These are phyloP conservation scores for Hemileccinum impolitum DNA, from an alignment of 768 basidiomycete genomes.

Conservation along the genomic window DNA sequence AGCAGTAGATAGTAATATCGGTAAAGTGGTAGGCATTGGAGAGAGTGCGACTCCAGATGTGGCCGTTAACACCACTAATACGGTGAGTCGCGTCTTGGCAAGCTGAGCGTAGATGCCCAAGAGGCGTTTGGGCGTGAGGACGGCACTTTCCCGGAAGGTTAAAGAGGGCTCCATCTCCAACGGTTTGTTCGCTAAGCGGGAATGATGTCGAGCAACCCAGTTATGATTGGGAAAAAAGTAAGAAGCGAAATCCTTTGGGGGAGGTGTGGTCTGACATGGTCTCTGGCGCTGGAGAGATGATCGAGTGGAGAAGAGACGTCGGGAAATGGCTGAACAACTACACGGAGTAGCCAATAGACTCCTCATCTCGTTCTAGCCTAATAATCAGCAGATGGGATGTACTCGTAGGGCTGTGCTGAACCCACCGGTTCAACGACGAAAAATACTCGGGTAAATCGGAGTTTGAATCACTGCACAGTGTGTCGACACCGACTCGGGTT, in stretches of 20 bases:
- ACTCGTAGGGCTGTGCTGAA: not conserved
- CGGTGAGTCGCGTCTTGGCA: constrained; percentile 79
- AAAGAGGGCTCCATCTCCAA: constrained; percentile 12
- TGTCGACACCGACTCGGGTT: not conserved
- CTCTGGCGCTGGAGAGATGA: not conserved
- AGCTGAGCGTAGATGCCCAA: constrained; percentile 74
- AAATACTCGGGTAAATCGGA: constrained; percentile 16
- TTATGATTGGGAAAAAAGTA: constrained; percentile 65
- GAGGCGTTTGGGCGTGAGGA: constrained; percentile 49
- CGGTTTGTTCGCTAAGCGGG: constrained; percentile 11
- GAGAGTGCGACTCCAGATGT: constrained; percentile 93
- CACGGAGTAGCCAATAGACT: constrained; percentile 9
- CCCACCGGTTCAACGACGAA: constrained; percentile 4
- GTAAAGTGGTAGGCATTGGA: constrained; percentile 79
- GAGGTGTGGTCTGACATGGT: constrained; percentile 4
- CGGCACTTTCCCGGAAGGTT: constrained; percentile 36
- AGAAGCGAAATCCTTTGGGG: constrained; percentile 38
- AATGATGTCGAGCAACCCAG: constrained; percentile 37
- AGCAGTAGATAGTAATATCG: constrained; percentile 82
- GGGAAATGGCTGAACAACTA: constrained; percentile 11
- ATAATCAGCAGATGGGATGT: too few species aligned
- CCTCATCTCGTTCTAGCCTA: constrained; percentile 21
- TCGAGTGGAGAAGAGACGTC: constrained; percentile 1
- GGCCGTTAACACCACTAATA: constrained; percentile 82
- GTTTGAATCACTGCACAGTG: constrained; percentile 30